phyloP scores from a whole-genome alignment of 2,329 filamentous ascomycete genomes.

The Penicillium olsonii region DNA sequence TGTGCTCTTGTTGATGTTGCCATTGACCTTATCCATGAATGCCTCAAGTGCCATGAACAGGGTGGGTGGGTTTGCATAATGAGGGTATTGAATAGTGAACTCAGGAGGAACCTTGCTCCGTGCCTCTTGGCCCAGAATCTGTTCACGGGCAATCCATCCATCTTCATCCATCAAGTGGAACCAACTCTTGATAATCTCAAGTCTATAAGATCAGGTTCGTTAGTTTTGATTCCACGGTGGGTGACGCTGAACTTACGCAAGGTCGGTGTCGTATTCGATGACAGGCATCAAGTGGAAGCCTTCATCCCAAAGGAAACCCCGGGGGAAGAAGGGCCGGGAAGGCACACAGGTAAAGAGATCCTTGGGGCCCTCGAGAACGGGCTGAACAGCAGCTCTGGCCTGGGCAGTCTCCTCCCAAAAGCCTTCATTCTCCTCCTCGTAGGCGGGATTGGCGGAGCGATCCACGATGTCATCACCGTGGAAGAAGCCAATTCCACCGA shows the following conservation, averaged over 20 bases:
- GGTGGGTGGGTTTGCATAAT: slow-evolving; percentile 96
- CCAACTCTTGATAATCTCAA: slow-evolving; percentile 92
- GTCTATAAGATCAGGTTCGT: slow-evolving; percentile 36
- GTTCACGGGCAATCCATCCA: slow-evolving; percentile 95
- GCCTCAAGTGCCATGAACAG: slow-evolving; percentile 85
- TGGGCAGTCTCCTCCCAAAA: slow-evolving; percentile 93
- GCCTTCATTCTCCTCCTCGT: slow-evolving; percentile 90
- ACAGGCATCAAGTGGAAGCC: slow-evolving; percentile 93
- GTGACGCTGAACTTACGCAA: slow-evolving; percentile 57
- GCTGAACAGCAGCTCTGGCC: slow-evolving; percentile 68
- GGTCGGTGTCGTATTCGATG: slow-evolving; percentile 89
- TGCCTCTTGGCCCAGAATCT: slow-evolving; percentile 88
- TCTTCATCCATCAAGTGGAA: slow-evolving; percentile 94
- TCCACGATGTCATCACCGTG: slow-evolving; percentile 86
- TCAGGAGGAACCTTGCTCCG: slow-evolving; percentile 91
- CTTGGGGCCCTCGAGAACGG: slow-evolving; percentile 75
- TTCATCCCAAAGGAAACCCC: slow-evolving; percentile 97
- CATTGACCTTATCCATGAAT: slow-evolving; percentile 76
- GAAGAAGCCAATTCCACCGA: slow-evolving; percentile 95
- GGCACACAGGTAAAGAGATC: slow-evolving; percentile 91
- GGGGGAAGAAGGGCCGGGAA: slow-evolving; percentile 91
- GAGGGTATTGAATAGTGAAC: slow-evolving; percentile 94
- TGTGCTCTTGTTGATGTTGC: slow-evolving; percentile 41
- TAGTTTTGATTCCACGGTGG: neutral
- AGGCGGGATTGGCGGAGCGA: slow-evolving; percentile 85